A percentile compares a stretch with the other conserved stretches of the same genome.
These are phyloP conservation scores for Meyerozyma guilliermondii DNA, from an alignment of 1,139 yeast genomes.

Conservation along the genomic window DNA sequence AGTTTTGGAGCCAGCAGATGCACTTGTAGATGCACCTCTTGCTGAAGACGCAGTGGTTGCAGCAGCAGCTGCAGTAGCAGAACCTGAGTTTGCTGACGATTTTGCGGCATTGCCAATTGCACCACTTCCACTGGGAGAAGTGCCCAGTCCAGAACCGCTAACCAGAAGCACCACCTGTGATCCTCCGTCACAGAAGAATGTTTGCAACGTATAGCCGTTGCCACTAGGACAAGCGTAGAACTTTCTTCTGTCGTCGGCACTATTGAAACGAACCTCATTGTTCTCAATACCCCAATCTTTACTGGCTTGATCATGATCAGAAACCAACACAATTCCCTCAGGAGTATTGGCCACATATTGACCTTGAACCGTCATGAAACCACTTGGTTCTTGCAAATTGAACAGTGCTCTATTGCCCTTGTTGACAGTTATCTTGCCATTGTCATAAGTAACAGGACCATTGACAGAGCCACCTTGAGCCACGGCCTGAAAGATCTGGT, in stretches of 20 bases:
- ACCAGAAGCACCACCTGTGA: constrained; percentile 11
- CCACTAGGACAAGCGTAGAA: constrained; percentile 24
- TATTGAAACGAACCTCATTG: constrained; percentile 20
- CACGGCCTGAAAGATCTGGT: constrained; percentile 22
- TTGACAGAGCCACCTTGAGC: constrained; percentile 23
- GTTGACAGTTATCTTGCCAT: constrained; percentile 13
- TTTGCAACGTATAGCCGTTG: constrained; percentile 7
- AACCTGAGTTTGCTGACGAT: too few relatives aligned
- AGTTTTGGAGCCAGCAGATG: background rate
- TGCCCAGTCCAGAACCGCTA: constrained; percentile 7
- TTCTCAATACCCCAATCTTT: constrained; percentile 24
- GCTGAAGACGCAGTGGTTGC: too few relatives aligned
- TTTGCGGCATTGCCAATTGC: constrained; percentile 10
- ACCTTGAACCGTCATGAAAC: constrained; percentile 19
- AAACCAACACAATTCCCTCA: constrained; percentile 10
- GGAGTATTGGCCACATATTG: constrained; percentile 14
- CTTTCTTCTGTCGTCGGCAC: constrained; percentile 10
- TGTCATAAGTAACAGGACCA: constrained; percentile 16
- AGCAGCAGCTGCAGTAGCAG: background rate
- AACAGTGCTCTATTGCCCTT: constrained; percentile 17
- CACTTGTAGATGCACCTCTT: constrained; percentile 6
- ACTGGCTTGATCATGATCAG: constrained; percentile 15
- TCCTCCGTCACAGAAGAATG: constrained; percentile 13
- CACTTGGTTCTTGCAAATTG: constrained; percentile 27
- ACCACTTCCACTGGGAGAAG: constrained; percentile 7